Conservation (phyloP, 2,329 filamentous ascomycete species). For the Trichoderma endophyticum region DNA sequence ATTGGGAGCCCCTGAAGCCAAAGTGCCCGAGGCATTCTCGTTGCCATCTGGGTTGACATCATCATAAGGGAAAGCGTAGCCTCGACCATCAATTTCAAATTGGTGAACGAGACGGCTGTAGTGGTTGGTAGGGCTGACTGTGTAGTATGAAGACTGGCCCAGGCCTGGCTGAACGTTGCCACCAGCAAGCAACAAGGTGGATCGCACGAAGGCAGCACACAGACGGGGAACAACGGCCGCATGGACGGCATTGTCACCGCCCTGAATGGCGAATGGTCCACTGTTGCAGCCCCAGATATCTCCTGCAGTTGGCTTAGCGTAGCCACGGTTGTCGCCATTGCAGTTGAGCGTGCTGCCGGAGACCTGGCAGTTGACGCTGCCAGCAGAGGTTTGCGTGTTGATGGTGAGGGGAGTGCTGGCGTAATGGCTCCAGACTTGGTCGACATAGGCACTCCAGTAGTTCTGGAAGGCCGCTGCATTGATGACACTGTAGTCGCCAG, state of each 20-base stretch:
- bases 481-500: constrained; percentile 39
- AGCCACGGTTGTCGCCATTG: constrained; percentile 41
- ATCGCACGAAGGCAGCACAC: constrained; percentile 49
- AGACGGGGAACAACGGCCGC: constrained; percentile 45
- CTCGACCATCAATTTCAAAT: constrained; percentile 55
- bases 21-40: constrained; percentile 46
- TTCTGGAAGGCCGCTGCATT: constrained; percentile 35
- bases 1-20: constrained; percentile 27
- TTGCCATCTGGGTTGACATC: constrained; percentile 59
- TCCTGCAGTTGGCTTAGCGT: constrained; percentile 40
- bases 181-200: constrained; percentile 43
- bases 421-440: constrained; percentile 46
- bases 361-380: constrained; percentile 41
- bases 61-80: constrained; percentile 67
- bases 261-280: constrained; percentile 42
- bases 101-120: constrained; percentile 60
- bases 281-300: constrained; percentile 53
- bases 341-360: constrained; percentile 37
- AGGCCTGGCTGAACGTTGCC: constrained; percentile 46
- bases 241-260: constrained; percentile 40
- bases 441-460: constrained; percentile 46
- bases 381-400: constrained; percentile 41
- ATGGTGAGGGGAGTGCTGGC: constrained; percentile 37
- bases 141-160: constrained; percentile 42
- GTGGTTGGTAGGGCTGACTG: constrained; percentile 47